phyloP scores from a whole-genome alignment of 2,329 filamentous ascomycete genomes.

The Aspergillus clavatus region DNA sequence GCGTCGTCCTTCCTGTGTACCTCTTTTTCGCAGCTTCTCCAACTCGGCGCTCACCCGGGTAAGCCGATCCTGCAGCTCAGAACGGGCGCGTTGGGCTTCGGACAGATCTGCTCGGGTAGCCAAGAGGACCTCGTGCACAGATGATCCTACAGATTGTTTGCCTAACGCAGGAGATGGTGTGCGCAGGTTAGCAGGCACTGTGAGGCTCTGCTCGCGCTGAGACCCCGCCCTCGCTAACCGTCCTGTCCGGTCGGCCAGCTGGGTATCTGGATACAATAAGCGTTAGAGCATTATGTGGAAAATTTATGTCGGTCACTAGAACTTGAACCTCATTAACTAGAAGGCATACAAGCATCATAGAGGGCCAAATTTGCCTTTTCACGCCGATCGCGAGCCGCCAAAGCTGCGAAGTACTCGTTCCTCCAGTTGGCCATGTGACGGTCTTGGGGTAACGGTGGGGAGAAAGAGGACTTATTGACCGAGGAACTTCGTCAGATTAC shows the following conservation, averaged over 20 bases:
- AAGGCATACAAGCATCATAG: conserved; percentile 67
- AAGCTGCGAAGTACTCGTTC: conserved; percentile 71
- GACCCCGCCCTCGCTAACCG: conserved; percentile 41
- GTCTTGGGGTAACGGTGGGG: conserved; percentile 8
- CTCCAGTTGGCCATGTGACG: conserved; percentile 64
- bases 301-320: not conserved
- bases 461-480: conserved; percentile 10
- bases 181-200: conserved; percentile 16
- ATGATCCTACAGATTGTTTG: conserved; percentile 20
- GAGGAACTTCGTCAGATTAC: conserved; percentile 3
- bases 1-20: conserved; percentile 55
- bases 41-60: conserved; percentile 61
- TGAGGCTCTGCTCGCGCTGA: conserved; percentile 20
- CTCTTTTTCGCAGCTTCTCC: conserved; percentile 56
- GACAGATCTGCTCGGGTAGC: conserved; percentile 61
- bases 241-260: conserved; percentile 63
- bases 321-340: not conserved
- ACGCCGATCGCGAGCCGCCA: conserved; percentile 66
- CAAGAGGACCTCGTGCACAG: conserved; percentile 31
- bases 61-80: conserved; percentile 61
- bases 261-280: conserved; percentile 49
- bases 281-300: conserved; percentile 19
- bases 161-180: conserved; percentile 26
- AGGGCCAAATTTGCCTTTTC: conserved; percentile 63
- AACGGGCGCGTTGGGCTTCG: conserved; percentile 69